Percentiles rank a stretch among this genome's conserved stretches.
Conservation (phyloP, 805 yeast species). For the Metschnikowia kofuensis region DNA sequence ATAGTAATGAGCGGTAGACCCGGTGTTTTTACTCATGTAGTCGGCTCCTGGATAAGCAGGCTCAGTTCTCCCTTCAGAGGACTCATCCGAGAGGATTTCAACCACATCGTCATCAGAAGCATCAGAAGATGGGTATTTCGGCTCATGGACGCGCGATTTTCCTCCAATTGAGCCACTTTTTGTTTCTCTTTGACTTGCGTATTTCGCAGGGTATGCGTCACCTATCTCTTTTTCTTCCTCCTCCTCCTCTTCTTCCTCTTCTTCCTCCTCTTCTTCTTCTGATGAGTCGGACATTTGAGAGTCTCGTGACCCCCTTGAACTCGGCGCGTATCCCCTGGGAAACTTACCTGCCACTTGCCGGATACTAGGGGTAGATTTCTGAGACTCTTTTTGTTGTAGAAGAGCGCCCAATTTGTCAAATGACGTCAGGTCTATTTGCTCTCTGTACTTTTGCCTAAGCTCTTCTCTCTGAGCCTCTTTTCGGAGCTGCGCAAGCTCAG, state of each 20-base stretch:
- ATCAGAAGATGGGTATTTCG: too few relatives aligned
- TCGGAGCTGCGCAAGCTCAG: conserved; percentile 12
- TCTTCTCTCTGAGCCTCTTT: conserved; percentile 14
- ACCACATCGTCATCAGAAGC: conserved; percentile 13
- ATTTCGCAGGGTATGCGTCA: too few relatives aligned
- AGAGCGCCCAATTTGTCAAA: conserved; percentile 22
- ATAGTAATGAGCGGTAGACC: not conserved
- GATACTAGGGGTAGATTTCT: not conserved
- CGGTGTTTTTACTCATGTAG: conserved; percentile 4
- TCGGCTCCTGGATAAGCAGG: not conserved
- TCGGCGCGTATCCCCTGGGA: not conserved
- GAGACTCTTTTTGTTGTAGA: not conserved
- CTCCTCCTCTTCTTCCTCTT: not conserved
- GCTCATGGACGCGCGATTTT: too few relatives aligned
- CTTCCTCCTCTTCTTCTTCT: not conserved
- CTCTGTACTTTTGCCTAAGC: conserved; percentile 19
- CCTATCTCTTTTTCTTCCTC: not conserved
- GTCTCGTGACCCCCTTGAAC: not conserved
- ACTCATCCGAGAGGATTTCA: conserved; percentile 13
- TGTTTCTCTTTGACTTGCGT: too few relatives aligned
- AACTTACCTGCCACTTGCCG: not conserved
- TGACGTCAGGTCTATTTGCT: conserved; percentile 26
- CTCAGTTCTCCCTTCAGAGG: not conserved
- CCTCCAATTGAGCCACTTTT: too few relatives aligned
- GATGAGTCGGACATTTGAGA: not conserved